Percentiles rank a stretch among this genome's conserved stretches.
Evolutionary conservation across 2,329 filamentous ascomycete species (phyloP).

Genomic region (Lachnellula cervina): DNA sequence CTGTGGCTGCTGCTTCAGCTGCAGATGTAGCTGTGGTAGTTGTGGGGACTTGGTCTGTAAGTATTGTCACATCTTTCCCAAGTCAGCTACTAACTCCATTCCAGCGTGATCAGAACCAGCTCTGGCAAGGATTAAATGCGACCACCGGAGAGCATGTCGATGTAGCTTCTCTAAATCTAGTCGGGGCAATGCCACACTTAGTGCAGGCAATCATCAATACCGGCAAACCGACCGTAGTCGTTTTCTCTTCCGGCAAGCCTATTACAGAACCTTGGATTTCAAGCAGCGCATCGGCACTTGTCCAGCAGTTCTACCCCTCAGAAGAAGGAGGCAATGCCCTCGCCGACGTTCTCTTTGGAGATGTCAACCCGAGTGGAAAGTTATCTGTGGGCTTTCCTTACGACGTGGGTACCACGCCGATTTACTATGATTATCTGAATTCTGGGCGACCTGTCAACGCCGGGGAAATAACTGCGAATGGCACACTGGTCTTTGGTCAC

Average conservation of each 20-base stretch:
- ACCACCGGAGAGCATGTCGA: constrained; percentile 74
- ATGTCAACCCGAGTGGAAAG: constrained; percentile 62
- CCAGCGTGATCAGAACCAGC: constrained; percentile 61
- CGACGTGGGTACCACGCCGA: constrained; percentile 60
- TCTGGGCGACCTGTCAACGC: constrained; percentile 71
- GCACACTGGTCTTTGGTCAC: constrained; percentile 77
- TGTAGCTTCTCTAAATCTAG: constrained; percentile 56
- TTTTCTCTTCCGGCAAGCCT: constrained; percentile 78
- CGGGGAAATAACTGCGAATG: constrained; percentile 68
- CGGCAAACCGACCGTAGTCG: constrained; percentile 70
- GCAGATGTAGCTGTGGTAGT: constrained; percentile 70
- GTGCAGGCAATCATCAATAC: constrained; percentile 64
- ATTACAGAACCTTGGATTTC: constrained; percentile 71
- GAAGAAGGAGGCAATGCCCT: constrained; percentile 81
- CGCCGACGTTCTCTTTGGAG: constrained; percentile 72
- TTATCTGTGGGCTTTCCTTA: constrained; percentile 69
- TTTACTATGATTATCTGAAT: constrained; percentile 70
- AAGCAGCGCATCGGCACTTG: constrained; percentile 55
- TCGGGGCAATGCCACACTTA: constrained; percentile 64
- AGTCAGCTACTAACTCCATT: background rate
- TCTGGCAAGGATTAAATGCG: constrained; percentile 66
- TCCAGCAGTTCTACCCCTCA: constrained; percentile 72
- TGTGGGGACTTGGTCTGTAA: constrained; percentile 64
- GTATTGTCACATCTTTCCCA: background rate
- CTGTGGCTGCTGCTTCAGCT: constrained; percentile 57